Evolutionary conservation across 306 rosid species (phyloP), one percentile per base, ranked within the genome.

Genomic region (Mimosa bimucronata): DNA sequence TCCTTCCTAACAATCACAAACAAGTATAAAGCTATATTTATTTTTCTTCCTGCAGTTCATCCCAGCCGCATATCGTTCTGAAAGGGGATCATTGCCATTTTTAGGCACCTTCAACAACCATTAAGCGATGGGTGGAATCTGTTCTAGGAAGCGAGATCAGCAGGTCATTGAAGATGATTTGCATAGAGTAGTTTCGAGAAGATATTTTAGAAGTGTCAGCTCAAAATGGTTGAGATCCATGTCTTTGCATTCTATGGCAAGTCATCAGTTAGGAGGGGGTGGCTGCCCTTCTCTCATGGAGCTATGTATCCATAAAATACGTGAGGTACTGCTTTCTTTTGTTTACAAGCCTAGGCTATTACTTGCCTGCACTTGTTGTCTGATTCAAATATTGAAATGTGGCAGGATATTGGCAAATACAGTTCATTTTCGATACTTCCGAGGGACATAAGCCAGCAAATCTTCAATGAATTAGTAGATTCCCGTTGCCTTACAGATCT

Each of bases 111-210:
- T 75, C 53, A 13, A 53, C 15, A 34, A 21, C n/a, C 45, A 9
- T 66, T 50, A 25, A 73, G 83, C 71, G 31, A 90, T 91, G 96
- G 96, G 96, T 74, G 88, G 96, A 48, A 81, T 91, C 16, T 91
- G 93, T 71, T 91, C 96, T 9, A 86, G 93, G 76, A 91, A 91
- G 89, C 86, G 93, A 84, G 82, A 82, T 76, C 92, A 85, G 44
- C 88, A 84, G 45, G 88, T 87, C 21, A 14, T 67, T 0, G 91
- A 89, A 74, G 86, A 82, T 64, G 88, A 46, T 38, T 44, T 77
- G 2, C 70, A 70, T 6, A 79, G 86, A 23, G 87, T 48, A 7
- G 79, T 77, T 42, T 77, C 90, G 0, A 77, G 87, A 55, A 89
- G 91, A 60, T 89, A 82, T 68, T 61, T 65, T 68, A 91, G 81